Conservation (phyloP, 1,139 yeast species). For the Meyerozyma elateridarum region DNA sequence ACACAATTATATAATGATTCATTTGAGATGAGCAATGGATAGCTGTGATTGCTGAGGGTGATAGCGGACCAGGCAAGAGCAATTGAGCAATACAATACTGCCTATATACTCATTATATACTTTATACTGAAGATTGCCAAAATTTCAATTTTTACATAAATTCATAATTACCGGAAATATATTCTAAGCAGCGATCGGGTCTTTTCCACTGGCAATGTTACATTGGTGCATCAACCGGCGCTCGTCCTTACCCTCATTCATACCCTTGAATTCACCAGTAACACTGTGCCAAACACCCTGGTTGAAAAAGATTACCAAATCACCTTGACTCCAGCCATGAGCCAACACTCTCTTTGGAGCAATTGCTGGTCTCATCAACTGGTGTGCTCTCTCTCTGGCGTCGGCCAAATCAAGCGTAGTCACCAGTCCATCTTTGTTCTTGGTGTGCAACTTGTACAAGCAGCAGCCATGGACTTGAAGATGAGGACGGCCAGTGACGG, state of each 20-base stretch:
- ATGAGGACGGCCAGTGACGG: constrained; percentile 78
- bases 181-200: constrained; percentile 36
- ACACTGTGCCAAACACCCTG: constrained; percentile 90
- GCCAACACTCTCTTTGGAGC: constrained; percentile 69
- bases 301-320: constrained; percentile 77
- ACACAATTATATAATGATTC: too few relatives aligned
- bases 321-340: constrained; percentile 80
- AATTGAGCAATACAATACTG: too few relatives aligned
- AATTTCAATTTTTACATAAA: too few relatives aligned
- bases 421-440: constrained; percentile 48
- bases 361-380: constrained; percentile 82
- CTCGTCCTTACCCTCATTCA: constrained; percentile 54
- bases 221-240: constrained; percentile 89
- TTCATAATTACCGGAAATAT: too few relatives aligned
- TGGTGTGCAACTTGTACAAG: constrained; percentile 59
- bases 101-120: too few relatives aligned
- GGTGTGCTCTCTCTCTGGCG: constrained; percentile 67
- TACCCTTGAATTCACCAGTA: constrained; percentile 72
- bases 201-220: constrained; percentile 77
- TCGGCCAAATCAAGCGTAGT: constrained; percentile 52
- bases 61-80: too few relatives aligned
- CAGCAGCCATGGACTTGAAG: constrained; percentile 87
- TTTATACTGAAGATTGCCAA: too few relatives aligned
- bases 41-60: too few relatives aligned
- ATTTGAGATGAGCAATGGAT: too few relatives aligned